These are phyloP conservation scores for Coemansia sp. DNA, from an alignment of 192 early-diverging fungal species.

Conservation along the genomic window DNA sequence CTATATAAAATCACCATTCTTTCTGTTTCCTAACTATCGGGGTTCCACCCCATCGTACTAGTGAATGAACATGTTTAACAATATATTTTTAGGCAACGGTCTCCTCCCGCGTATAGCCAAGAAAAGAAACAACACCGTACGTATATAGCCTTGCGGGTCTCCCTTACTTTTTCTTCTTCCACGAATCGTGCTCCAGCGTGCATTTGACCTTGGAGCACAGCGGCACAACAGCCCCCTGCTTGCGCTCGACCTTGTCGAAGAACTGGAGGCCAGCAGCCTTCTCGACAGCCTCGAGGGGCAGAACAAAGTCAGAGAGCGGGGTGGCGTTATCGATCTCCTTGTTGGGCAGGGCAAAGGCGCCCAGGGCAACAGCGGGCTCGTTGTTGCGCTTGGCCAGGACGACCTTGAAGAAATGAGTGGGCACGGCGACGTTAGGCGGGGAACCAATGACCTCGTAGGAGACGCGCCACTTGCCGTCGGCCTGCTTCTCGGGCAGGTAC, in stretches of 20 bases:
- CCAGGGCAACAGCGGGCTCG: slow-evolving; percentile 54
- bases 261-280: slow-evolving; percentile 69
- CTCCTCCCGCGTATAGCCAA: too few relatives aligned
- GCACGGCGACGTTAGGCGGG: slow-evolving; percentile 85
- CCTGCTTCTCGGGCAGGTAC: slow-evolving; percentile 75
- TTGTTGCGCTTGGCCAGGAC: slow-evolving; percentile 67
- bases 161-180: slow-evolving; percentile 32
- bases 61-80: too few relatives aligned
- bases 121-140: neutral
- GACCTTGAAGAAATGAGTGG: slow-evolving; percentile 94
- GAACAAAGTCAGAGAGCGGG: slow-evolving; percentile 67
- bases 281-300: slow-evolving; percentile 76
- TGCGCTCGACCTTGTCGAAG: slow-evolving; percentile 62
- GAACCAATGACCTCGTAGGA: slow-evolving; percentile 88
- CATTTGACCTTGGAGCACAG: slow-evolving; percentile 48
- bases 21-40: too few relatives aligned
- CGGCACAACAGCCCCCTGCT: slow-evolving; percentile 29
- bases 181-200: slow-evolving; percentile 40
- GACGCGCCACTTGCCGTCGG: slow-evolving; percentile 72
- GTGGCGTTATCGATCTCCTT: slow-evolving; percentile 62
- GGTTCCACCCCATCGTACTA: too few relatives aligned
- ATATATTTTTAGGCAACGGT: too few relatives aligned
- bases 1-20: too few relatives aligned
- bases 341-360: slow-evolving; percentile 87
- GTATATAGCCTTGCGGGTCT: neutral